phyloP scores from a whole-genome alignment of 2,329 filamentous ascomycete species.

The Stachybotrys echinatus region DNA sequence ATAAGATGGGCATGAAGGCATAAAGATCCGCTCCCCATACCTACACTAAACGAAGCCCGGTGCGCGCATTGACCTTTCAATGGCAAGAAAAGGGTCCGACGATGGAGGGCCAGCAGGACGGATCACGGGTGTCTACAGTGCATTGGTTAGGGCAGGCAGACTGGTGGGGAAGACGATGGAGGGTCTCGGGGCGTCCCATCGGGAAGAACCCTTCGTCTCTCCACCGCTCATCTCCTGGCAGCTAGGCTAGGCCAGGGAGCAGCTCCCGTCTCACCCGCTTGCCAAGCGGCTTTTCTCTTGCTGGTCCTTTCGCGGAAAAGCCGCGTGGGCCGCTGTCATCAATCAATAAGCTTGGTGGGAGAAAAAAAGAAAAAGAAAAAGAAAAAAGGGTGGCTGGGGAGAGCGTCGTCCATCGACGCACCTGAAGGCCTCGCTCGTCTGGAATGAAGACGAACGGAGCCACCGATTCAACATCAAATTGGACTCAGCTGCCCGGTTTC shows the following conservation, averaged over 20 bases:
- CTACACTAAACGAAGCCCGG: neutral
- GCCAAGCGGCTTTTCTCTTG: neutral
- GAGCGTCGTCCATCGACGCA: too few species aligned
- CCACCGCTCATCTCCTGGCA: neutral
- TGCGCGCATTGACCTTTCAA: too few species aligned
- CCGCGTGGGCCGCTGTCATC: neutral
- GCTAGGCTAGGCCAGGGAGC: neutral
- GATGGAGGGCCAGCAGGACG: neutral
- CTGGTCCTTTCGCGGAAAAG: neutral
- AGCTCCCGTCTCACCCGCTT: neutral
- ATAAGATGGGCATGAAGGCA: neutral
- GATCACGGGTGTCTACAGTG: neutral
- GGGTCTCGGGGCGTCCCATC: slow-evolving; percentile 18
- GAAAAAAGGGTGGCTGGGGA: neutral
- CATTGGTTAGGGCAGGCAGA: neutral
- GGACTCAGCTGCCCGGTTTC: too few species aligned
- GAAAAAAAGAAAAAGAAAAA: neutral
- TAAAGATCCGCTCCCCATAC: neutral
- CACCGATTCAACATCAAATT: too few species aligned
- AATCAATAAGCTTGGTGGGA: neutral
- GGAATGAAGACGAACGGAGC: too few species aligned
- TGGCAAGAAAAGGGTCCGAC: neutral
- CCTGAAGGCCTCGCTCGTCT: too few species aligned
- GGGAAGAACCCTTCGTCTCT: slow-evolving; percentile 18
- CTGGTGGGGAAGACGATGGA: neutral